Conservation (phyloP, 2,329 filamentous ascomycete genomes). For the Fulvia fulva region DNA sequence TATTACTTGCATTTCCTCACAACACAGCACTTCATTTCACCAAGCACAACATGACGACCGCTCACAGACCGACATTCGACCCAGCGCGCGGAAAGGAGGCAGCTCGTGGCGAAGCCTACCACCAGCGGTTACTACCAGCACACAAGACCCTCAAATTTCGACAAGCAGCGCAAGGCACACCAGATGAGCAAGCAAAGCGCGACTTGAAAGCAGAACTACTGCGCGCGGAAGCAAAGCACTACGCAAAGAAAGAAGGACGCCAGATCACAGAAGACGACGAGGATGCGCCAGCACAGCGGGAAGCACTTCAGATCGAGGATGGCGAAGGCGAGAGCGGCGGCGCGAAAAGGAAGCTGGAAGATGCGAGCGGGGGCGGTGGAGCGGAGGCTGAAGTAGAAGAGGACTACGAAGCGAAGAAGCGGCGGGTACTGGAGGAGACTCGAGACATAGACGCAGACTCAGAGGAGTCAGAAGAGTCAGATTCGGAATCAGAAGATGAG, state of each 20-base stretch:
- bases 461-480: conserved; percentile 43
- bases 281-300: conserved; percentile 11
- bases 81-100: conserved; percentile 94
- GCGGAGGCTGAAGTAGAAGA: conserved; percentile 50
- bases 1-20: neutral
- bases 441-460: conserved; percentile 82
- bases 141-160: conserved; percentile 90
- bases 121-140: conserved; percentile 90
- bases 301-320: conserved; percentile 46
- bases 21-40: neutral
- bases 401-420: conserved; percentile 75
- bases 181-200: conserved; percentile 64
- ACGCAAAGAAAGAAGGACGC: conserved; percentile 74
- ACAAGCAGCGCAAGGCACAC: conserved; percentile 84
- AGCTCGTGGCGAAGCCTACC: conserved; percentile 86
- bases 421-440: conserved; percentile 82
- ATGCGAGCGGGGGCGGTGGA: conserved; percentile 35
- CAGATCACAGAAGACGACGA: conserved; percentile 37
- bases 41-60: conserved; percentile 45
- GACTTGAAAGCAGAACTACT: conserved; percentile 89
- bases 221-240: conserved; percentile 81
- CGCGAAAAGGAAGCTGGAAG: conserved; percentile 62
- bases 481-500: conserved; percentile 64
- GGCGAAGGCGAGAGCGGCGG: conserved; percentile 39
- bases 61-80: conserved; percentile 89